Evolutionary conservation across 768 basidiomycete genomes (phyloP).

Genomic region (Gymnopilus junonius): DNA sequence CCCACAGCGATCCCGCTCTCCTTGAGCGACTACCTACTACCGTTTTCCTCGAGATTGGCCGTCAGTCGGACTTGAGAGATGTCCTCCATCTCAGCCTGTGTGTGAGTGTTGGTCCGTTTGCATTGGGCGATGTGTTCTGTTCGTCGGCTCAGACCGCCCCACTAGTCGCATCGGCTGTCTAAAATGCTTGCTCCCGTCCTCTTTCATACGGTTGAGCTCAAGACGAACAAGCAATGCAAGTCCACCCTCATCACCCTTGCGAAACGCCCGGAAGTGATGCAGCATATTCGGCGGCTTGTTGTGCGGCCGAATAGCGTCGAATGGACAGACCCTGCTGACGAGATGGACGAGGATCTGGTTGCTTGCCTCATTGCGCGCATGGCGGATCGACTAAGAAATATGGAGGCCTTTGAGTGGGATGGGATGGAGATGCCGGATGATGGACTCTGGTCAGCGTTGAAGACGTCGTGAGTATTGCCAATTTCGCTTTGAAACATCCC

Average conservation of each 20-base stretch:
- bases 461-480: constrained; percentile 29
- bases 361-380: constrained; percentile 33
- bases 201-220: constrained; percentile 38
- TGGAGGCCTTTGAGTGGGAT: constrained; percentile 42
- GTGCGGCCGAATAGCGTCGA: constrained; percentile 39
- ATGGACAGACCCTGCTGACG: constrained; percentile 36
- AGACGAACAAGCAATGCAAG: constrained; percentile 38
- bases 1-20: constrained; percentile 5
- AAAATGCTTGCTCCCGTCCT: constrained; percentile 31
- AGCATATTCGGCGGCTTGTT: constrained; percentile 30
- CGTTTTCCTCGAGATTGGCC: constrained; percentile 31
- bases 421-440: constrained; percentile 41
- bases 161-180: constrained; percentile 36
- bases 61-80: constrained; percentile 27
- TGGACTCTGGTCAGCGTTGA: constrained; percentile 37
- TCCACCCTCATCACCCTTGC: constrained; percentile 52
- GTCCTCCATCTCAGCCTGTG: constrained; percentile 33
- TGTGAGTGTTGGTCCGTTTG: constrained; percentile 18
- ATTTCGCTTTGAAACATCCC: background rate
- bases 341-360: constrained; percentile 34
- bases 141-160: background rate
- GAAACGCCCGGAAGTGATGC: constrained; percentile 31
- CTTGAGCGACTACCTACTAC: constrained; percentile 20
- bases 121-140: background rate
- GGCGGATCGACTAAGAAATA: constrained; percentile 22